Base-by-base conservation (phyloP, 495 filamentous ascomycete genomes). In the Xylaria bambusicola region DNA sequence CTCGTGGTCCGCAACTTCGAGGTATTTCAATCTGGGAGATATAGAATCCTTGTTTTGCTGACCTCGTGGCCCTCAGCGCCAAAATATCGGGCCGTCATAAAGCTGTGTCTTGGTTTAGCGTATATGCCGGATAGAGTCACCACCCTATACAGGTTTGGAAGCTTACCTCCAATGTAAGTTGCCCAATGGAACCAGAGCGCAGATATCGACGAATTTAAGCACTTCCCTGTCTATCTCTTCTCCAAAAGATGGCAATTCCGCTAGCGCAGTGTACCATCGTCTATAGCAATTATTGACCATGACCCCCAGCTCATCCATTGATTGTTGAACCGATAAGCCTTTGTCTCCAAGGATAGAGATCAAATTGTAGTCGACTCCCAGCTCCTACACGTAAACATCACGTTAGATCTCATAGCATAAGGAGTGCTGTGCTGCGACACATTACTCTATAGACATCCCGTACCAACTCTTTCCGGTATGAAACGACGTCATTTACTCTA, bases 41-140 rank as follows among this genome's bases (percentile, higher is more conserved):
- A 24, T 38, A 60, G 46, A 5, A 60, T 53, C 27, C 40, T 35
- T 13, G 57, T 53, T 17, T 60, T 44, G 17, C 15, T 27, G 6
- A 61, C 58, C 21, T 61, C 42, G 1, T 55, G 18, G 12, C 58
- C 58, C 13, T 61, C 58, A 1, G 42, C 15, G 21, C 58, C 58
- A 7, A 61, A 41, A 41, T 61, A 61, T 41, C 58, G 41, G 18
- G 41, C 58, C 23, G 58, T 61, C 31, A 29, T 61, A 33, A 61
- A 61, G 21, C 58, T 61, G 29, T 13, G 6, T 13, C 3, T 9
- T 3, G 6, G 3, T 10, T 38, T 38, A 38, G 12, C 12, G 3
- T 15, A 38, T 38, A 33, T 33, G 5, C 10, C 6, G 36, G 15
- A 33, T 33, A 7, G 31, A 5, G 31, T 33, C 31, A 6, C 31